phyloP scores from a whole-genome alignment of 257 asterid genomes.

The Salvia splendens region DNA sequence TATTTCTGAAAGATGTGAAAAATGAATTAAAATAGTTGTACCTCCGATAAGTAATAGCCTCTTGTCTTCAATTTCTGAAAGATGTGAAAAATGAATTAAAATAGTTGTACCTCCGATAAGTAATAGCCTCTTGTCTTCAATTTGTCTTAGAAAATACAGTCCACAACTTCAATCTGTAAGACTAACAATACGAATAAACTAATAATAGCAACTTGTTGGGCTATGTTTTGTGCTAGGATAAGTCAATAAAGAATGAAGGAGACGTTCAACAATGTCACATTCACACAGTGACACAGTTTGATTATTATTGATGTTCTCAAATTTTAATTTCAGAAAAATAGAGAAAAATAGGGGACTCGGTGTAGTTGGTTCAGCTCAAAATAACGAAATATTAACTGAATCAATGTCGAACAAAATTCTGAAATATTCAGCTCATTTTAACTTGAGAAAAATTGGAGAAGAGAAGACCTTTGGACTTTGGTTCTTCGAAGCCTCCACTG shows the following conservation, averaged over 20 bases:
- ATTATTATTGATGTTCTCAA: background rate
- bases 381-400: background rate
- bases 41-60: too few species aligned
- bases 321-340: background rate
- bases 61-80: background rate
- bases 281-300: background rate
- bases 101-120: too few species aligned
- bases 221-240: background rate
- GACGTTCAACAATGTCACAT: background rate
- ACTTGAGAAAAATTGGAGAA: background rate
- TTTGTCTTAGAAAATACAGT: background rate
- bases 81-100: background rate
- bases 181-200: too few species aligned
- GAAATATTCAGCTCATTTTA: background rate
- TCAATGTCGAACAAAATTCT: constrained; percentile 3
- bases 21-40: background rate
- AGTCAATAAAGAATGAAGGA: constrained; percentile 8
- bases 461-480: too few species aligned
- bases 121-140: constrained; percentile 17
- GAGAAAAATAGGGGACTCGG: background rate
- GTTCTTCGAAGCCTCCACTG: background rate
- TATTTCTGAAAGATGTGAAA: background rate
- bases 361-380: background rate
- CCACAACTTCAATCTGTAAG: background rate
- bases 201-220: too few species aligned